Percentiles rank a stretch among this genome's conserved stretches.
phyloP scores from a whole-genome alignment of 352 stramenopile species.

The Globisporangium carolinianum region DNA sequence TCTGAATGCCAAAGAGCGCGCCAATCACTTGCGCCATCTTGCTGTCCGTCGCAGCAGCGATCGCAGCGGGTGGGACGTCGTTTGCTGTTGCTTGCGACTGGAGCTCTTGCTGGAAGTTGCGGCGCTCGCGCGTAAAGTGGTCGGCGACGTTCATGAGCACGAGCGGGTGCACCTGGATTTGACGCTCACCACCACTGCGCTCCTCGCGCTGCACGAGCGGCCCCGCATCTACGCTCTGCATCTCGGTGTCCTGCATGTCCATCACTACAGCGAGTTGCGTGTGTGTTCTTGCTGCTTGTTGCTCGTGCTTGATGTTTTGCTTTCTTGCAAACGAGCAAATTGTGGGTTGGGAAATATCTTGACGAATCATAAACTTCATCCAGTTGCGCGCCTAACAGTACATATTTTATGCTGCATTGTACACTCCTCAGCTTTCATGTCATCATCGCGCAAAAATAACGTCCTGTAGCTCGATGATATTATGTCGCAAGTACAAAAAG shows the following conservation, averaged over 20 bases:
- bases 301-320: neutral
- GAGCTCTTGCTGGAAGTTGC: slow-evolving; percentile 34
- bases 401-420: no score
- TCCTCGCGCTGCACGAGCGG: slow-evolving; percentile 42
- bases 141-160: slow-evolving; percentile 94
- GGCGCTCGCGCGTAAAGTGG: slow-evolving; percentile 89
- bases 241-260: slow-evolving; percentile 53
- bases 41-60: slow-evolving; percentile 18
- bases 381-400: no score
- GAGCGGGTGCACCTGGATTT: slow-evolving; percentile 80
- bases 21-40: slow-evolving; percentile 67
- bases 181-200: slow-evolving; percentile 36
- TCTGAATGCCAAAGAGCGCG: slow-evolving; percentile 91
- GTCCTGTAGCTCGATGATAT: no score
- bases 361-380: no score
- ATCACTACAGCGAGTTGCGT: neutral
- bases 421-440: no score
- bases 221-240: slow-evolving; percentile 38
- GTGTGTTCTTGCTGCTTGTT: neutral
- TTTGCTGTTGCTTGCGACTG: neutral
- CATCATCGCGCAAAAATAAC: no score
- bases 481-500: no score
- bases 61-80: neutral
- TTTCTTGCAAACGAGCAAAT: neutral
- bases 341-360: neutral